These are phyloP conservation scores for Colletotrichum sublineola DNA, from an alignment of 2,329 filamentous ascomycete species.

Conservation along the genomic window DNA sequence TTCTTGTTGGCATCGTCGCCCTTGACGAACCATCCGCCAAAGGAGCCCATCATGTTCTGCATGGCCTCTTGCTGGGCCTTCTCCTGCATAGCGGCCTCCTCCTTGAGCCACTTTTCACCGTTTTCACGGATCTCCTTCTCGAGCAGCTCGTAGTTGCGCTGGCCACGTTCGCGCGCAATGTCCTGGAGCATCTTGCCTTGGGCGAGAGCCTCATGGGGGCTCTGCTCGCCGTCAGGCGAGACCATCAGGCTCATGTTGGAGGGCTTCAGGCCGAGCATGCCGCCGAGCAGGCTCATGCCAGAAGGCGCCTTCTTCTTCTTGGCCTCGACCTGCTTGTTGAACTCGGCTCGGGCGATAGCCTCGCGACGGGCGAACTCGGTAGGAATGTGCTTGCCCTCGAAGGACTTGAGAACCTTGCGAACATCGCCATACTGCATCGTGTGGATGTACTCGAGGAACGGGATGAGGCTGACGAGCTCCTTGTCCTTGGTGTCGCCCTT, in stretches of 20 bases:
- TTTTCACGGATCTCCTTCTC: conserved; percentile 94
- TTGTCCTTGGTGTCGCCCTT: conserved; percentile 85
- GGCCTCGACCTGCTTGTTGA: conserved; percentile 81
- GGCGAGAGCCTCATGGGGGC: conserved; percentile 80
- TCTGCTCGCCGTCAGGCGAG: conserved; percentile 74
- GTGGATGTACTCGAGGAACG: conserved; percentile 96
- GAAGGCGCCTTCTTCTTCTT: conserved; percentile 70
- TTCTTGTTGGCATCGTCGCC: conserved; percentile 39
- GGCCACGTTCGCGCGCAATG: conserved; percentile 90
- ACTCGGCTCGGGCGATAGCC: conserved; percentile 85
- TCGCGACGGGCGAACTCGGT: conserved; percentile 91
- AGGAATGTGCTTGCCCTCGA: conserved; percentile 90
- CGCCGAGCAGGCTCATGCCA: conserved; percentile 77
- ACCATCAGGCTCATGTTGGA: conserved; percentile 73
- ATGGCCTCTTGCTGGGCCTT: conserved; percentile 91
- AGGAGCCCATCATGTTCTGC: conserved; percentile 89
- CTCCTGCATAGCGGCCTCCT: conserved; percentile 90
- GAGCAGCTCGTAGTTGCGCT: conserved; percentile 88
- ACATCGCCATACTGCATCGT: conserved; percentile 94
- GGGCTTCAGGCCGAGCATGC: conserved; percentile 82
- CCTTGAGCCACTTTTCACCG: conserved; percentile 94
- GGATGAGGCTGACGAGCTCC: conserved; percentile 89
- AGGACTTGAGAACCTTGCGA: conserved; percentile 86
- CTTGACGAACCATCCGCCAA: conserved; percentile 68
- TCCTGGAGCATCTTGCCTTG: conserved; percentile 98